Percentiles rank a stretch among this genome's conserved stretches.
Conservation (phyloP, 2,329 filamentous ascomycete genomes). For the Nemania sp. region DNA sequence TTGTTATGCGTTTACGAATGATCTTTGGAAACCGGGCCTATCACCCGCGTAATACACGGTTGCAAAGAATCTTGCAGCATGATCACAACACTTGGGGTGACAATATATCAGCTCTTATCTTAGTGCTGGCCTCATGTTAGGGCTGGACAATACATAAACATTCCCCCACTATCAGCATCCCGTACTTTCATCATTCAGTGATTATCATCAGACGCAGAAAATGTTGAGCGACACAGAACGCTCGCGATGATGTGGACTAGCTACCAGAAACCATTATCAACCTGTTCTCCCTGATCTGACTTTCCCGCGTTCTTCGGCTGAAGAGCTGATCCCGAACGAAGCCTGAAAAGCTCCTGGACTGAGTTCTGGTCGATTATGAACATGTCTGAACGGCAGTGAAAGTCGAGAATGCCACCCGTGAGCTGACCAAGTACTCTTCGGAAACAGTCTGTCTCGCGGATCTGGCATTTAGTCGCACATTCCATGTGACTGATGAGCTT, state of each 20-base stretch:
- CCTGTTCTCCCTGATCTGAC: neutral
- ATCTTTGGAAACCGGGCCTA: no score
- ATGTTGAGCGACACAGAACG: neutral
- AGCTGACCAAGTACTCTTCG: constrained; percentile 22
- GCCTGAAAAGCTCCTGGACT: constrained; percentile 11
- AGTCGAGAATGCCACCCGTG: constrained; percentile 29
- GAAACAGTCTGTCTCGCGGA: constrained; percentile 23
- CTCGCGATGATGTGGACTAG: neutral
- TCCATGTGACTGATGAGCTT: constrained; percentile 55
- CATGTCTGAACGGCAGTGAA: constrained; percentile 16
- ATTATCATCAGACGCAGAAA: neutral
- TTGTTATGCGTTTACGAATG: no score
- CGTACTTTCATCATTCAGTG: neutral
- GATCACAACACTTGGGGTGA: no score
- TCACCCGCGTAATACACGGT: no score
- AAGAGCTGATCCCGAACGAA: neutral
- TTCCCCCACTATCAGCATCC: no score
- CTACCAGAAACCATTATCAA: neutral
- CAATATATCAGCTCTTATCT: no score
- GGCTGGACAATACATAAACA: no score
- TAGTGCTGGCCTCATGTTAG: no score
- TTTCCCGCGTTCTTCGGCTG: constrained; percentile 1
- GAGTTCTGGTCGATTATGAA: constrained; percentile 26
- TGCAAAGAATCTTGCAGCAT: no score
- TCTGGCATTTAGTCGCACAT: constrained; percentile 36